Evolutionary conservation across 345 rosid genomes (phyloP).

Genomic region (Salix koriyanagi): DNA sequence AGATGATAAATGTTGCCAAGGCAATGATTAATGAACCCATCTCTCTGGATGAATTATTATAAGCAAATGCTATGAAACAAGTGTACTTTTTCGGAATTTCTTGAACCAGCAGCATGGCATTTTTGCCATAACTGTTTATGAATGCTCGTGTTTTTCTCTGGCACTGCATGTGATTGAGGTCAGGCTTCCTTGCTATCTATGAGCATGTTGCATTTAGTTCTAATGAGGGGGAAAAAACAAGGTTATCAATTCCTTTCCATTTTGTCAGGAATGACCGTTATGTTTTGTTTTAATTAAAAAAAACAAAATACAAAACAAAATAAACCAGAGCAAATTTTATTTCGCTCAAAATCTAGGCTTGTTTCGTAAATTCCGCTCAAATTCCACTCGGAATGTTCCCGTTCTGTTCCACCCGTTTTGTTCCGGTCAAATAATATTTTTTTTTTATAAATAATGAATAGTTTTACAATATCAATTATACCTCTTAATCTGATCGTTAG

Average conservation of each 20-base stretch:
- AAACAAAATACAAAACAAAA: no score
- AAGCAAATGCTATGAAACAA: background rate
- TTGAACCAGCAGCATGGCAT: background rate
- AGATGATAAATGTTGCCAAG: slow-evolving; percentile 43
- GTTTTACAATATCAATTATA: no score
- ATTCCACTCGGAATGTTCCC: accelerated
- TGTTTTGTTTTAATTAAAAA: no score
- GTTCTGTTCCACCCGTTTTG: no score
- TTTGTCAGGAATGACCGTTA: accelerated
- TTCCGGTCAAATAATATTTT: accelerated
- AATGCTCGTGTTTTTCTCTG: background rate
- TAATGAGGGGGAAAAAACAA: no score
- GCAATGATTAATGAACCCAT: slow-evolving; percentile 47
- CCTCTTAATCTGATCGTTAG: accelerated
- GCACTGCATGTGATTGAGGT: background rate
- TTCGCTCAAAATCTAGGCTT: accelerated
- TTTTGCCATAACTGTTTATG: background rate
- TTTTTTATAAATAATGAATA: no score
- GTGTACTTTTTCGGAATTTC: background rate
- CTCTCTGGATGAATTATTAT: background rate
- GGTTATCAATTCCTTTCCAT: no score
- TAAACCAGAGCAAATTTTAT: no score
- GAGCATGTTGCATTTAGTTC: no score
- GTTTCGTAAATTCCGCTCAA: no score
- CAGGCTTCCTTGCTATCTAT: background rate